Evolutionary conservation across 75 land plant species (phyloP), one percentile per base, ranked within the genome.

Genomic region (Ceratopteris richardii): DNA sequence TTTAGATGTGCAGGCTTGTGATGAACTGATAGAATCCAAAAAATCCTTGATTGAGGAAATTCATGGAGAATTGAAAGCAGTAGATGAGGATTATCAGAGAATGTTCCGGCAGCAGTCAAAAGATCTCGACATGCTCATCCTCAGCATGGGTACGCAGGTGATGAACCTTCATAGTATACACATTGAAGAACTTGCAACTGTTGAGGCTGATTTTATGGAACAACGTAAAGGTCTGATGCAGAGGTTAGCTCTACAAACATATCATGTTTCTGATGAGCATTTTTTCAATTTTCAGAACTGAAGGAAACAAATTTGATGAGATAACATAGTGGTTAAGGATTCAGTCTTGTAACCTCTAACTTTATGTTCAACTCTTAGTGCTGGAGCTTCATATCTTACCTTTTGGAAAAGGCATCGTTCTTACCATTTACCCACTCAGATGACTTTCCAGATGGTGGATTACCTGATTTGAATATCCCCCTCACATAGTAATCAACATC

Each of bases 201-300:
- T 71, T 21, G 74, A 71, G 62, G 47, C 24, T 18, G 68, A 60
- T 51, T 59, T 71, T 42, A 60, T 71, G 56, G 28, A 30, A 29
- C 62, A 71, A 28, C 61, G 74, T 17, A 24, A 44, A 46, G 48
- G 57, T 19, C 61, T 71, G 31, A 59, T 69, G 41, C 21, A 23
- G 17, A 62, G 72, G 72, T 69, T 13, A 20, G 41, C 23, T 40
- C 50, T 27, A 33, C n/a, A n/a, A n/a, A n/a, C n/a, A n/a, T n/a
- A n/a, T n/a, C n/a, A n/a, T n/a, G n/a, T n/a, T n/a, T n/a, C n/a
- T n/a, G n/a, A n/a, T n/a, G n/a, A n/a, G n/a, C n/a, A n/a, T n/a
- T n/a, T n/a, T n/a, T n/a, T n/a, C n/a, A n/a, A n/a, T n/a, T n/a
- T n/a, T n/a, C n/a, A n/a, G n/a, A n/a, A n/a, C n/a, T n/a, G n/a